Conservation (phyloP, 1,139 yeast genomes). For the Suhomyces anneliseae region DNA sequence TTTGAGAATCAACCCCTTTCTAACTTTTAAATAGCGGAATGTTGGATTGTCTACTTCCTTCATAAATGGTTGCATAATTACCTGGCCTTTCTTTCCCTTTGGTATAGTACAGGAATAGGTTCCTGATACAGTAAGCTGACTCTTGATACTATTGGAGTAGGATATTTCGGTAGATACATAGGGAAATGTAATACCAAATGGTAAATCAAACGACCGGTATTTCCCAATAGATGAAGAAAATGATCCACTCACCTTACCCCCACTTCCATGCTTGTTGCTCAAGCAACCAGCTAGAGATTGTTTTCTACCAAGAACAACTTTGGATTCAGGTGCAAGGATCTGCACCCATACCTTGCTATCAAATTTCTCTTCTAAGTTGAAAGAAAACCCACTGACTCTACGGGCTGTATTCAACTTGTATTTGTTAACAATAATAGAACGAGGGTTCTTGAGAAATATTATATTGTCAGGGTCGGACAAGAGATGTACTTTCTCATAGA, state of each 20-base stretch:
- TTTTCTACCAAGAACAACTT: slow-evolving; percentile 12
- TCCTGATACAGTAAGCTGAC: slow-evolving; percentile 12
- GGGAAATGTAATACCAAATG: not conserved
- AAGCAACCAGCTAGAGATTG: slow-evolving; percentile 23
- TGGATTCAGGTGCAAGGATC: not conserved
- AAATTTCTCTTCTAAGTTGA: slow-evolving; percentile 5
- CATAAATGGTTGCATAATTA: slow-evolving; percentile 20
- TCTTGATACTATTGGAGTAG: slow-evolving; percentile 3
- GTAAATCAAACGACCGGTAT: slow-evolving; percentile 16
- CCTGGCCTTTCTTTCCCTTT: slow-evolving; percentile 22
- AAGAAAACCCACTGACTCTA: slow-evolving; percentile 15
- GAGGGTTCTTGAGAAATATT: slow-evolving; percentile 14
- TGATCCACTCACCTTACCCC: slow-evolving; percentile 20
- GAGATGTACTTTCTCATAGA: slow-evolving; percentile 1
- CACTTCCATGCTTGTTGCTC: slow-evolving; percentile 20
- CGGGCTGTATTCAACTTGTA: slow-evolving; percentile 19
- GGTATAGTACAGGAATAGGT: slow-evolving; percentile 20
- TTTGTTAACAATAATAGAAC: slow-evolving; percentile 17
- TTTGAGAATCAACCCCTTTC: not conserved
- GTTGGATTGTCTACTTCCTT: slow-evolving; percentile 14
- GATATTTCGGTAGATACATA: not conserved
- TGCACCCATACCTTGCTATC: slow-evolving; percentile 19
- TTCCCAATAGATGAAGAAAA: slow-evolving; percentile 17
- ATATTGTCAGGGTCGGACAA: slow-evolving; percentile 14
- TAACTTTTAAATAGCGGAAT: slow-evolving; percentile 10